phyloP scores from a whole-genome alignment of 1,139 yeast species.

The Blastobotrys aristatus region DNA sequence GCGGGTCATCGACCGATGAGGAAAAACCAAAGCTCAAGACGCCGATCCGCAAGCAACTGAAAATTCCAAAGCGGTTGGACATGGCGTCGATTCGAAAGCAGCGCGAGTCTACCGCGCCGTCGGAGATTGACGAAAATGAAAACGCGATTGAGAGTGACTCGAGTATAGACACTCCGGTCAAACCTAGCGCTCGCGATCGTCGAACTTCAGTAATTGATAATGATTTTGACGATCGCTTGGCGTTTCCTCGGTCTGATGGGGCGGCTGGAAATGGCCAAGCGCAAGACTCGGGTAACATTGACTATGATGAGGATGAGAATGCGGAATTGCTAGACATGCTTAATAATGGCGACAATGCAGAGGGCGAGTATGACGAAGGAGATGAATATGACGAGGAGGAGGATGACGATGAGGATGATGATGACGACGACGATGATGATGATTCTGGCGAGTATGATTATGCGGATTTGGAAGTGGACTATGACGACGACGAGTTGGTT shows the following conservation, averaged over 20 bases:
- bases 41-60: conserved; percentile 14
- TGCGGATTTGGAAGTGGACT: conserved; percentile 24
- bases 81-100: conserved; percentile 20
- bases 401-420: conserved; percentile 28
- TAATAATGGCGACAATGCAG: conserved; percentile 16
- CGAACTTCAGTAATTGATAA: conserved; percentile 17
- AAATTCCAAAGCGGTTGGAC: conserved; percentile 25
- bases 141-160: conserved; percentile 9
- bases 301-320: conserved; percentile 13
- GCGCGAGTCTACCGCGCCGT: conserved; percentile 10
- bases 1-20: conserved; percentile 16
- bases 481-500: conserved; percentile 25
- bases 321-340: conserved; percentile 6
- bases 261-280: conserved; percentile 7
- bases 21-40: conserved; percentile 17
- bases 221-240: conserved; percentile 20
- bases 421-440: conserved; percentile 17
- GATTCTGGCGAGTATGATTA: conserved; percentile 14
- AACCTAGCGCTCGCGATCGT: background rate
- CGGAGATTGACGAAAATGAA: conserved; percentile 1
- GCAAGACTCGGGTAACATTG: background rate
- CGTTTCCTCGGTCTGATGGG: conserved; percentile 14
- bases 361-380: conserved; percentile 27
- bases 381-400: conserved; percentile 25
- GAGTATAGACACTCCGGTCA: conserved; percentile 8